Evolutionary conservation across 1,284 basidiomycete species (phyloP), one percentile per base, ranked within the genome.

Genomic region (Rhodotorula sp.): DNA sequence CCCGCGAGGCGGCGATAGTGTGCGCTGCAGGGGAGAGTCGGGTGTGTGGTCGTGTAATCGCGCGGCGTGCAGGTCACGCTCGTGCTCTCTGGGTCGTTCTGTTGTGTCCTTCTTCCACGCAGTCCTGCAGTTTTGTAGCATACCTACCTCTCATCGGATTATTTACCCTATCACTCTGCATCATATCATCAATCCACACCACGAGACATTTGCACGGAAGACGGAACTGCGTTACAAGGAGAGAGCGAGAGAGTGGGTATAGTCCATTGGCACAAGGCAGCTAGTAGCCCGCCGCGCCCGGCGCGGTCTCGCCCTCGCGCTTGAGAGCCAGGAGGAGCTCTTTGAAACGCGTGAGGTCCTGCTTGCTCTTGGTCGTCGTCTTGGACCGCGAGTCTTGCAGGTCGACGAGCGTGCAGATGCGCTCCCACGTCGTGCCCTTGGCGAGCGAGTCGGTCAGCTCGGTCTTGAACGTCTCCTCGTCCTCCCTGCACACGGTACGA

Each of bases 331-430:
- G 83, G 70, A 97, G 83, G 58, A 97, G 90, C 81, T 97, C 95
- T 83, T 93, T 96, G 86, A 93, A 93, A 72, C 96, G 86, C 56
- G 87, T 84, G 69, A 98, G 85, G 80, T 99, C 97, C 2, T 90
- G 93, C 55, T 92, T 91, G 27, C 91, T 91, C n/a, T 93, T 88
- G 27, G 94, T 90, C 78, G 94, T 87, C 1, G 95, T 98, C 85
- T 98, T 99, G 85, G 90, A 92, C 83, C 85, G 93, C 69, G 93
- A 97, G 82, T 98, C 97, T 82, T 97, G 89, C 56, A 99, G 86
- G 75, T 95, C 93, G 70, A 98, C 84, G 66, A 91, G 83, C 61
- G 90, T 90, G 80, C 90, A 90, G 79, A 99, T 95, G 44, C 96
- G 89, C 77, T 93, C 89, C 97, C 97, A 99, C 10, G 95, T 95